Base-by-base conservation (phyloP, 2,329 filamentous ascomycete genomes). In the Alternaria infectoria region DNA sequence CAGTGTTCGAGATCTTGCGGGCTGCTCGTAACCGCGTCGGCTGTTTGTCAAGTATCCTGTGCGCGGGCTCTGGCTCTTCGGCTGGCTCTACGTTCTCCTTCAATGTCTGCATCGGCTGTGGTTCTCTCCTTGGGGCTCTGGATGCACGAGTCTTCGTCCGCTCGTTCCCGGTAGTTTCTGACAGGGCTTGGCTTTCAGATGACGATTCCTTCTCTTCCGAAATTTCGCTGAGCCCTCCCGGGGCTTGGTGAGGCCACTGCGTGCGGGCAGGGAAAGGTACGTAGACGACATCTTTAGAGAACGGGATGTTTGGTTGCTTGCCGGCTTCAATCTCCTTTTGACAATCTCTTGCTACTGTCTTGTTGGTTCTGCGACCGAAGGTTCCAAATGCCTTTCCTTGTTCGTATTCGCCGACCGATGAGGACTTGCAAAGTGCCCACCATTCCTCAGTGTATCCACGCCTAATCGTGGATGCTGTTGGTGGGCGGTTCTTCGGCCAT, bases 371-470 rank as follows among this genome's bases (percentile, higher is more conserved):
- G 51, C 82, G 82, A 21, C 82, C 82, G 56, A 82, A 81, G 13
- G 84, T 77, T 11, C 82, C 80, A 63, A 86, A 86, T 9, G 75
- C 72, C 51, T 82, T 83, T 46, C 83, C 83, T 26, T 80, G 75
- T 43, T 80, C 79, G 60, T 81, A 82, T 67, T 85, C 82, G 30
- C 84, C 84, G 15, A 86, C 84, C 13, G 83, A 83, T 19, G 83
- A 84, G 47, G 82, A 75, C 67, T 83, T 84, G 76, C 84, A 85
- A n/a, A 85, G 64, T 13, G 76, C 74, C 71, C 75, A 84, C 84
- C 84, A 86, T 11, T 83, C 82, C n/a, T 85, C 82, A 8, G 83
- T 84, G 64, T 83, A 85, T 26, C 84, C 84, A 72, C 81, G 76
- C 49, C 79, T 75, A 25, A 84, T 78, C 2, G 80, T 81, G 10